These are phyloP conservation scores for Ophiostoma montium DNA, from an alignment of 2,329 filamentous ascomycete species.

Conservation along the genomic window DNA sequence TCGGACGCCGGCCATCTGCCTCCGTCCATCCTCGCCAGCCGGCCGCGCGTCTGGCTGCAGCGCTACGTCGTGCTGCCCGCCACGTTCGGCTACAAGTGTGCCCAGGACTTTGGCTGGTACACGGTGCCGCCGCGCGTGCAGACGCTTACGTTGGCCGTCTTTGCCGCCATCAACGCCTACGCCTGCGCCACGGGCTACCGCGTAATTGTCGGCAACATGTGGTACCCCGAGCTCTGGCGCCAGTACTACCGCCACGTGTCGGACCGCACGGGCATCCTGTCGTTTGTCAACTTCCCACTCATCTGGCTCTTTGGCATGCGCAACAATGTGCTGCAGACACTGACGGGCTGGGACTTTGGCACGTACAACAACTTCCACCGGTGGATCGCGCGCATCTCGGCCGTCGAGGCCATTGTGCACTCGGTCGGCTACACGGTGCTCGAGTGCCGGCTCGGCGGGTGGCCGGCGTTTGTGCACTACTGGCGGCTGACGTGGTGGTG, in stretches of 20 bases:
- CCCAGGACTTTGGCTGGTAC: constrained; percentile 27
- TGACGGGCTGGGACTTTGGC: constrained; percentile 54
- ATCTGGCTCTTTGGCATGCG: constrained; percentile 42
- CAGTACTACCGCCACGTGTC: constrained; percentile 13
- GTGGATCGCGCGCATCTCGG: constrained; percentile 48
- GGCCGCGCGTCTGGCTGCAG: constrained; percentile 6
- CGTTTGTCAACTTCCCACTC: constrained; percentile 12
- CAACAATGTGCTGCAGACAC: constrained; percentile 52
- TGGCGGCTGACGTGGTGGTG: constrained; percentile 2
- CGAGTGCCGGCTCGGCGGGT: constrained; percentile 21
- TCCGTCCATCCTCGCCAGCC: background rate
- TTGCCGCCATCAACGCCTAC: constrained; percentile 9
- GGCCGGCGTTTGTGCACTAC: background rate
- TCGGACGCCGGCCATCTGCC: background rate
- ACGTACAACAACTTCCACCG: constrained; percentile 56
- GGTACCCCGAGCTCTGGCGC: constrained; percentile 8
- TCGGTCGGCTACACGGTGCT: constrained; percentile 35
- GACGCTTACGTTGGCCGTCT: constrained; percentile 9
- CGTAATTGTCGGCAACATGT: constrained; percentile 12
- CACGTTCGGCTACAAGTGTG: constrained; percentile 28
- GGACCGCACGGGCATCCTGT: constrained; percentile 14
- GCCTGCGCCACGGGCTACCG: constrained; percentile 10
- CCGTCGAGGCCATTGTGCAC: constrained; percentile 46
- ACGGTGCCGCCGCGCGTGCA: constrained; percentile 14
- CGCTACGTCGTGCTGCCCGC: constrained; percentile 15